Percentiles rank a stretch among this genome's conserved stretches.
Conservation (phyloP, 208 protist genomes). For the Acanthamoeba lenticulata region DNA sequence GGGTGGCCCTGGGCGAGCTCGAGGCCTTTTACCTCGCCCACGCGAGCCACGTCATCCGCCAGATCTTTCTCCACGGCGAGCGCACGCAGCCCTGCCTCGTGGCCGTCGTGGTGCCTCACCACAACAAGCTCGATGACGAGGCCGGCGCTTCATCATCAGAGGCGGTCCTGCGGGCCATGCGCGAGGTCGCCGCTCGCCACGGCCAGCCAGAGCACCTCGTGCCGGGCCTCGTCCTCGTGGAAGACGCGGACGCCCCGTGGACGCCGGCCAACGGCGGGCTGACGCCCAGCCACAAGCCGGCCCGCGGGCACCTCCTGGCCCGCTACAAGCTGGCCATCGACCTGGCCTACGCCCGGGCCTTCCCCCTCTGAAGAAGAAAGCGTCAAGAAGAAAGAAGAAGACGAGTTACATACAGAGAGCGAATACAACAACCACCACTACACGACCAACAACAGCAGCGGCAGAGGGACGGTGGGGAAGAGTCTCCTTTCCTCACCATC, state of each 20-base stretch:
- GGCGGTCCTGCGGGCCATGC: background rate
- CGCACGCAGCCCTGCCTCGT: background rate
- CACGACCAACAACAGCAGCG: background rate
- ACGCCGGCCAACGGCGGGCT: background rate
- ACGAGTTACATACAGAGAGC: background rate
- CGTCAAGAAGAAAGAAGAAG: background rate
- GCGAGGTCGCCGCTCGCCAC: background rate
- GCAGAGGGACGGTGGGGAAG: background rate
- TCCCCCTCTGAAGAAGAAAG: background rate
- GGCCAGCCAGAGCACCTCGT: background rate
- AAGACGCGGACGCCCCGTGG: background rate
- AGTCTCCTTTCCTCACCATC: background rate
- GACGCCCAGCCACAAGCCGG: background rate
- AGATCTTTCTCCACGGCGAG: slow-evolving; percentile 3
- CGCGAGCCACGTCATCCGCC: background rate
- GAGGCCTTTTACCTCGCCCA: background rate
- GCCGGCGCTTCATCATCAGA: background rate
- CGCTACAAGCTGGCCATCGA: background rate
- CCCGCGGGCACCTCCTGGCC: background rate
- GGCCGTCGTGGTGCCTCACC: background rate
- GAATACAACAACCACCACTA: background rate
- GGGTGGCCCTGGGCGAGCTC: background rate
- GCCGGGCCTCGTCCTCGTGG: background rate
- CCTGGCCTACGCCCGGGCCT: background rate
- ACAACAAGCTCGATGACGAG: background rate